Evolutionary conservation across 2,329 filamentous ascomycete genomes (phyloP), one percentile per base, ranked within the genome.

Genomic region (Fusarium verrucosum): DNA sequence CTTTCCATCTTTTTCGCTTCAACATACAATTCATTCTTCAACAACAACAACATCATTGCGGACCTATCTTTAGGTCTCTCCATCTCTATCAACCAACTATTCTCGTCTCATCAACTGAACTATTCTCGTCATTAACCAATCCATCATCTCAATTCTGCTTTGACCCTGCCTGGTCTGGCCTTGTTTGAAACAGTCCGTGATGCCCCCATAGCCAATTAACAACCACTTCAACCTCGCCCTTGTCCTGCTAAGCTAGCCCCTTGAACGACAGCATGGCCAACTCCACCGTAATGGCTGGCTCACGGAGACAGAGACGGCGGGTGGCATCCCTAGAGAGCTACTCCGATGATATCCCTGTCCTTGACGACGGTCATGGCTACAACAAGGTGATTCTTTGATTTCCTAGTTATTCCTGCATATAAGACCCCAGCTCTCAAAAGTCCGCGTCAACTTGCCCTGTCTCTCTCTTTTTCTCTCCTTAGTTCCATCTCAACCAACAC

Each of bases 271-370:
- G 58, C 36, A 70, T 70, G 54, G 45, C 59, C 45, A 52, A 59
- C 50, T 59, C 69, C 64, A 66, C 69, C 37, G 14, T 46, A 51
- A 55, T 64, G 53, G 46, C 38, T 55, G 65, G 65, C 23, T 57
- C 53, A 33, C 32, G 46, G 55, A 62, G 51, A 54, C 62, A 56
- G 50, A 65, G 52, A 52, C 46, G 54, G 41, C 41, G 51, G 52
- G 30, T 60, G 38, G 58, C 54, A 43, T 68, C 61, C 46, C 37
- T 55, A 23, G 65, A 59, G 30, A 38, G 44, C 7, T 41, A 46
- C 66, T n/a, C 44, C 51, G 56, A 60, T 54, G 60, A 57, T 33
- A 70, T 66, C 64, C 68, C 55, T 70, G 66, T 44, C 41, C 53
- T 38, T 47, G 47, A 32, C 35, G 35, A 50, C 26, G 32, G 26